Evolutionary conservation across 1,139 yeast genomes (phyloP).

Genomic region (Arxiozyma heterogenica): DNA sequence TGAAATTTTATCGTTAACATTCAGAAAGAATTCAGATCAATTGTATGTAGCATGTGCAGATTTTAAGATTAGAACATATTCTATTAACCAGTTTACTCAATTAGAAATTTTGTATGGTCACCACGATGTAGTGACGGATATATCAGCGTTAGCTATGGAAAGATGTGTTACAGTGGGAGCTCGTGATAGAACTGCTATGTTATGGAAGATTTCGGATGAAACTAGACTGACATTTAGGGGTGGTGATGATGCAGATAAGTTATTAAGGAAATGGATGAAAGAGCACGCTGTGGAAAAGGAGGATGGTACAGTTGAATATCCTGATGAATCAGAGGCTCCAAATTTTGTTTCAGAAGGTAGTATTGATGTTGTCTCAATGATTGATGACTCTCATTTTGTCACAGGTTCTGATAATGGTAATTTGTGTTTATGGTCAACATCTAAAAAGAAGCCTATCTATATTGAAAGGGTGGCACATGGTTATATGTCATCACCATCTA

Average conservation of each 20-base stretch:
- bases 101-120: slow-evolving; percentile 90
- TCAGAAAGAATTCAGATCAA: slow-evolving; percentile 75
- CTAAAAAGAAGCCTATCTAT: slow-evolving; percentile 78
- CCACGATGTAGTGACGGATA: slow-evolving; percentile 79
- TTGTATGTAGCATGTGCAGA: slow-evolving; percentile 91
- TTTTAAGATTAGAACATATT: slow-evolving; percentile 77
- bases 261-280: slow-evolving; percentile 35
- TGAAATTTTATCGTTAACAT: slow-evolving; percentile 60
- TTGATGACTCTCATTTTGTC: slow-evolving; percentile 84
- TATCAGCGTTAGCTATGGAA: slow-evolving; percentile 71
- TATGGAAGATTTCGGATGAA: slow-evolving; percentile 96
- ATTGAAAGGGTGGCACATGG: slow-evolving; percentile 74
- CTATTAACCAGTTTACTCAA: slow-evolving; percentile 78
- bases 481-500: slow-evolving; percentile 41
- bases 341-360: slow-evolving; percentile 68
- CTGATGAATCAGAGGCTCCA: slow-evolving; percentile 27
- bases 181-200: slow-evolving; percentile 87
- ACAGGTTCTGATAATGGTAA: slow-evolving; percentile 95
- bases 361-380: slow-evolving; percentile 82
- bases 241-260: slow-evolving; percentile 53
- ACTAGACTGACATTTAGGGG: slow-evolving; percentile 89
- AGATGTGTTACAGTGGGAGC: slow-evolving; percentile 94
- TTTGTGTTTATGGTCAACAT: slow-evolving; percentile 76
- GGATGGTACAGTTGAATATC: slow-evolving; percentile 25
- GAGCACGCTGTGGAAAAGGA: slow-evolving; percentile 29